Base-by-base conservation (phyloP, 1,284 basidiomycete genomes). In the Anthracocystis walkeri region DNA sequence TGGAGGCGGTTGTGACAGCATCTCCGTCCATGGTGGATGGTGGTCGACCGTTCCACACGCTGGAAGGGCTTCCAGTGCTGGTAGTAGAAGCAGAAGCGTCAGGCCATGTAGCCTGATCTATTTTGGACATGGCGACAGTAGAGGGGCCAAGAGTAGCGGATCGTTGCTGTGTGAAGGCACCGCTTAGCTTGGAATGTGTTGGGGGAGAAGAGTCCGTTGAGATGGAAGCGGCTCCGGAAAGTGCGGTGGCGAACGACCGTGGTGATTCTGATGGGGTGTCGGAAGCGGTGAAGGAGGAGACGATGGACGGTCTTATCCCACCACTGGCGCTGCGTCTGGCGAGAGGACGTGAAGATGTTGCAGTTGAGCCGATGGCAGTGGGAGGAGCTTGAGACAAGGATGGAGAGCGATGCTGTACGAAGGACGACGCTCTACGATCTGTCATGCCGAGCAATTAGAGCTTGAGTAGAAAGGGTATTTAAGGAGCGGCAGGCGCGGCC, bases 21-120 rank as follows among this genome's bases (percentile, higher is more conserved):
- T 76, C 74, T 23, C 65, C 62, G 46, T 76, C 74, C 35, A 67
- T 60, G 41, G 65, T 65, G 14, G 60, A 57, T 53, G 62, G 62
- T 18, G 61, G 44, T 8, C 74, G 58, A 5, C 65, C 74, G 35
- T 68, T 76, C 74, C 74, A 76, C 35, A 69, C 65, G 59, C 69
- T 76, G 21, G 74, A 72, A 5, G 74, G 61, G 50, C 65, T 68
- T 21, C 54, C 49, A 4, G 56, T 57, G 33, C 40, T 59, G 33
- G 57, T 46, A 27, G 60, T 52, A 5, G 25, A 45, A 1, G 73
- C 54, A 2, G 73, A 57, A 23, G 68, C 62, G 52, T 75, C 73
- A 3, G 74, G 60, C 69, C 74, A 76, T 18, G 63, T 42, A 44
- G 52, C 20, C 56, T 62, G 65, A 29, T 72, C 68, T 3, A 76